A percentile compares a stretch with the other conserved stretches of the same genome.
Evolutionary conservation across 345 rosid genomes (phyloP).

Genomic region (Boechera retrofracta): DNA sequence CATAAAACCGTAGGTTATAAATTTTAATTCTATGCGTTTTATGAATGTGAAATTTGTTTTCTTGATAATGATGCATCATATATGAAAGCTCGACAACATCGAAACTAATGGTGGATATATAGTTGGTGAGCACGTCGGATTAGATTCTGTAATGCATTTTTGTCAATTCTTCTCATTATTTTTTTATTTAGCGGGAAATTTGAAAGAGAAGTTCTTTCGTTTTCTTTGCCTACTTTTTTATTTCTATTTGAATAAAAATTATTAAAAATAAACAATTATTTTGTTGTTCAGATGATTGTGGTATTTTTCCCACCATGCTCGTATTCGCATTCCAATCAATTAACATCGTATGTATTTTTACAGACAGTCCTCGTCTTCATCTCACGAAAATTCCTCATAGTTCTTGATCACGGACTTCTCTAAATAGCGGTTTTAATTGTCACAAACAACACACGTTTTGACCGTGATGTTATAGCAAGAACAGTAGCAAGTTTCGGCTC

Average conservation of each 20-base stretch:
- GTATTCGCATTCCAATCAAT: too few relatives aligned
- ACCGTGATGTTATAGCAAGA: too few relatives aligned
- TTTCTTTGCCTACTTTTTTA: not conserved
- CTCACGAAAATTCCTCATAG: too few relatives aligned
- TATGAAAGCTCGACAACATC: constrained; percentile 29
- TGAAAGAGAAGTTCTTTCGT: not conserved
- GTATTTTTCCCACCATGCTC: too few relatives aligned
- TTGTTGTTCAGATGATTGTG: too few relatives aligned
- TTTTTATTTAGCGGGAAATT: not conserved
- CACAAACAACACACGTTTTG: too few relatives aligned
- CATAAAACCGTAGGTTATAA: constrained; percentile 7
- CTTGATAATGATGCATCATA: not conserved
- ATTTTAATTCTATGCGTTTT: not conserved
- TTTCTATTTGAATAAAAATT: not conserved
- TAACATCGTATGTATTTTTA: too few relatives aligned
- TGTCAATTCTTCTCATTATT: not conserved
- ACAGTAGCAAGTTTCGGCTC: too few relatives aligned
- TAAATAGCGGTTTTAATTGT: too few relatives aligned
- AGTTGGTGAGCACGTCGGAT: constrained; percentile 19
- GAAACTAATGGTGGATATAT: constrained; percentile 1
- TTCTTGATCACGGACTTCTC: too few relatives aligned
- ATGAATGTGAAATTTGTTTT: not conserved
- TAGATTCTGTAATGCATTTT: constrained; percentile 11
- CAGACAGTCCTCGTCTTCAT: too few relatives aligned
- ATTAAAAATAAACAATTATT: not conserved